Evolutionary conservation across 73 alveolate species (phyloP).

Genomic region (Paramecium sexaurelia): DNA sequence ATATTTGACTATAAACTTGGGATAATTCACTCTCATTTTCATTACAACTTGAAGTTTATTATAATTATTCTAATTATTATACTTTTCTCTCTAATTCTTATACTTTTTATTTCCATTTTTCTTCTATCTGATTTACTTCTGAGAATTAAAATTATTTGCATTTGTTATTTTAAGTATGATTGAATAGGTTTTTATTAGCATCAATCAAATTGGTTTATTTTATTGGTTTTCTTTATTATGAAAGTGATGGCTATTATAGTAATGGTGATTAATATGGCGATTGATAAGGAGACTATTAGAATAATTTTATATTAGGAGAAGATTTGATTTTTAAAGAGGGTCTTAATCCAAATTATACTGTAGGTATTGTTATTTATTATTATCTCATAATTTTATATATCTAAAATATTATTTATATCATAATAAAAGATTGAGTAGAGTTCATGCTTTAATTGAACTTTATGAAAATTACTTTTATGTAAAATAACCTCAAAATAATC

Average conservation of each 20-base stretch:
- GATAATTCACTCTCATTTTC: constrained; percentile 22
- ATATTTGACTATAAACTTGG: constrained; percentile 11
- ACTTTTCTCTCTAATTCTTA: background rate
- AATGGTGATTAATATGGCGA: constrained; percentile 10
- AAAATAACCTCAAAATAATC: constrained; percentile 10
- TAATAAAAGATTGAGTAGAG: background rate
- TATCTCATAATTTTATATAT: background rate
- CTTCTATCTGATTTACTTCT: background rate
- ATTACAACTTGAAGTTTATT: background rate
- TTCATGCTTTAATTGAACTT: background rate
- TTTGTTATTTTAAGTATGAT: background rate
- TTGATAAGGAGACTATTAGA: background rate
- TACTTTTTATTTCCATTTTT: constrained; percentile 28
- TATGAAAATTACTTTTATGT: background rate
- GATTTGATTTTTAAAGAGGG: background rate
- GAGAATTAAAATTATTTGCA: background rate
- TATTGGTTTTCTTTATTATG: background rate
- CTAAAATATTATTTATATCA: background rate
- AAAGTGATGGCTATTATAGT: background rate
- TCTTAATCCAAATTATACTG: background rate
- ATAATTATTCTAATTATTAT: background rate
- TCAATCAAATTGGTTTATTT: background rate
- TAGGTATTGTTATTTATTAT: background rate
- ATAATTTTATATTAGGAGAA: background rate
- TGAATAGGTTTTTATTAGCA: background rate